Evolutionary conservation across 1,139 yeast genomes (phyloP), one percentile per base, ranked within the genome.

Genomic region (Hansenula lynferdii): DNA sequence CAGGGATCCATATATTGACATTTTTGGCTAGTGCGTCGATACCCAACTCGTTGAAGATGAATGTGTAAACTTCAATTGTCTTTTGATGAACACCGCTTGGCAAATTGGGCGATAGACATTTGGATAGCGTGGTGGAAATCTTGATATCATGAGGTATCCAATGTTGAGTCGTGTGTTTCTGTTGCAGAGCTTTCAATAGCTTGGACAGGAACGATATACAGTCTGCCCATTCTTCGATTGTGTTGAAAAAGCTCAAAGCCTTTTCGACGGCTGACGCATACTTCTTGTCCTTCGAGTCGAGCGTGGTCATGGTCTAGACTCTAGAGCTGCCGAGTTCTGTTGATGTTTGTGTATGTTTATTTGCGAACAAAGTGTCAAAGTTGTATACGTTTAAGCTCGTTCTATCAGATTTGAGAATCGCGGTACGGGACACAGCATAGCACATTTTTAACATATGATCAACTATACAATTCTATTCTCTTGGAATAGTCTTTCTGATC

Each of bases 171-270:
- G 62, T 58, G 40, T 64, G 66, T 7, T 65, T 45, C 39, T 64
- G 61, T 41, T 70, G 74, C 27, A 89, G 62, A 0, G 92, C 80
- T 57, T 87, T 85, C 45, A 80, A 79, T 11, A 92, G 70, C 48
- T 85, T 77, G 1, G 92, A 80, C 34, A 94, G 67, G 57, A 87
- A 89, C 17, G 97, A 83, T 42, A 92, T 92, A 60, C 90, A 89
- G 57, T 92, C 98, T n/a, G 98, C 97, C 98, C 98, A 92, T 65
- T 90, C 97, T 31, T 80, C 84, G 2, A 89, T 81, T n/a, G 80
- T 61, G 40, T 86, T 96, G 64, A 92, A 92, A n/a, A 80, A 68
- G 8, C 75, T 69, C 21, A 92, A 65, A 0, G 94, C 89, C 47
- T 82, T 77, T 42, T 85, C 95, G 7, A 89, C 75, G 45, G 70